Evolutionary conservation across 1,139 yeast genomes (phyloP).

Genomic region (Candida mesenterica): DNA sequence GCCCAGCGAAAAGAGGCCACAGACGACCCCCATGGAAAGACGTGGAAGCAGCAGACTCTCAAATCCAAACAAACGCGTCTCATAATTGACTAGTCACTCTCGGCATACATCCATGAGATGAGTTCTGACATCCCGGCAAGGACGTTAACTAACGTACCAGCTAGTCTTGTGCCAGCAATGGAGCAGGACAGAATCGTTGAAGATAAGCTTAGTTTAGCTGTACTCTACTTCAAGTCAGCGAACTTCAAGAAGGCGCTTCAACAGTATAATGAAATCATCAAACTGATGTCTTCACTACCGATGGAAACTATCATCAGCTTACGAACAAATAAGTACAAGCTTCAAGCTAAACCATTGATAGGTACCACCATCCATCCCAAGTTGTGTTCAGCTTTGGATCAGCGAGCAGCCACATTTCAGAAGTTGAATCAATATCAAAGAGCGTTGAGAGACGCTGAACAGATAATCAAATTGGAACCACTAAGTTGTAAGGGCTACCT

Average conservation of each 20-base stretch:
- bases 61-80: too few species aligned
- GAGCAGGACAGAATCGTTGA: slow-evolving; percentile 20
- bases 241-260: slow-evolving; percentile 29
- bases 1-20: too few species aligned
- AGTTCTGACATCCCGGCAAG: too few species aligned
- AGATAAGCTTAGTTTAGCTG: slow-evolving; percentile 32
- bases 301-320: slow-evolving; percentile 16
- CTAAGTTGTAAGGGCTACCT: slow-evolving; percentile 60
- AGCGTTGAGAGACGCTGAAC: slow-evolving; percentile 48
- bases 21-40: too few species aligned
- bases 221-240: slow-evolving; percentile 31
- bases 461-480: slow-evolving; percentile 48
- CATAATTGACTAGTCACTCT: too few species aligned
- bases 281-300: slow-evolving; percentile 1
- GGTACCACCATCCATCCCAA: slow-evolving; percentile 31
- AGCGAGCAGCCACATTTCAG: slow-evolving; percentile 58
- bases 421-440: slow-evolving; percentile 38
- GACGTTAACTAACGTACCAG: too few species aligned
- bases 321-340: slow-evolving; percentile 18
- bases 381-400: slow-evolving; percentile 39
- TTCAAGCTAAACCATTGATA: slow-evolving; percentile 25
- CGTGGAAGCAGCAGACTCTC: too few species aligned
- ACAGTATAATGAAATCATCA: slow-evolving; percentile 12
- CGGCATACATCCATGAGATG: too few species aligned
- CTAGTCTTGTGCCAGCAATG: slow-evolving; percentile 2